phyloP scores from a whole-genome alignment of 257 asterid genomes.

The Fraxinus americana region DNA sequence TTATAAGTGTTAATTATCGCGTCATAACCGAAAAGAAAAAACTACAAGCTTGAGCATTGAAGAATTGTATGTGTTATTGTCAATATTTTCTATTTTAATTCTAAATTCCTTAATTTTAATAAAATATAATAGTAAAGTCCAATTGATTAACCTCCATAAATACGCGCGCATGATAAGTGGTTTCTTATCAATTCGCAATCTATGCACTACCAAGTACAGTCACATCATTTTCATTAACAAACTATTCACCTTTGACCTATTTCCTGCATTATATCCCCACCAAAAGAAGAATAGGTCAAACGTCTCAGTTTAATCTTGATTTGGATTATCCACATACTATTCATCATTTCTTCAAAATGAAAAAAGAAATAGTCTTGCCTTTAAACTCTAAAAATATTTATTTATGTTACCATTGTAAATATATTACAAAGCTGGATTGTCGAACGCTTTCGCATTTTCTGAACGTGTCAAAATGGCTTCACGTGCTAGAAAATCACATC shows the following conservation, averaged over 20 bases:
- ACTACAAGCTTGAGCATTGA: too few species aligned
- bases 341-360: neutral
- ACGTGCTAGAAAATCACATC: neutral
- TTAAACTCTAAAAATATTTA: too few species aligned
- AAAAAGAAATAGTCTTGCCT: too few species aligned
- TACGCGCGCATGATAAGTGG: neutral
- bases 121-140: neutral
- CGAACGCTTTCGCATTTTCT: neutral
- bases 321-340: neutral
- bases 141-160: neutral
- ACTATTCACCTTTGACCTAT: neutral
- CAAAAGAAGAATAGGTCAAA: neutral
- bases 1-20: too few species aligned
- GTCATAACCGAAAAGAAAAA: too few species aligned
- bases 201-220: neutral
- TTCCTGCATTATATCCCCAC: neutral
- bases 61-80: neutral
- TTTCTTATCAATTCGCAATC: neutral
- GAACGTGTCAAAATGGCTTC: neutral
- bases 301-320: neutral
- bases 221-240: conserved; percentile 2
- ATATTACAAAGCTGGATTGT: too few species aligned
- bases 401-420: too few species aligned
- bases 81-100: neutral
- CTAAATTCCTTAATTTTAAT: neutral